These are phyloP conservation scores for Rhynchospora tenuis DNA, from an alignment of 176 grass and related monocot species.

Conservation along the genomic window DNA sequence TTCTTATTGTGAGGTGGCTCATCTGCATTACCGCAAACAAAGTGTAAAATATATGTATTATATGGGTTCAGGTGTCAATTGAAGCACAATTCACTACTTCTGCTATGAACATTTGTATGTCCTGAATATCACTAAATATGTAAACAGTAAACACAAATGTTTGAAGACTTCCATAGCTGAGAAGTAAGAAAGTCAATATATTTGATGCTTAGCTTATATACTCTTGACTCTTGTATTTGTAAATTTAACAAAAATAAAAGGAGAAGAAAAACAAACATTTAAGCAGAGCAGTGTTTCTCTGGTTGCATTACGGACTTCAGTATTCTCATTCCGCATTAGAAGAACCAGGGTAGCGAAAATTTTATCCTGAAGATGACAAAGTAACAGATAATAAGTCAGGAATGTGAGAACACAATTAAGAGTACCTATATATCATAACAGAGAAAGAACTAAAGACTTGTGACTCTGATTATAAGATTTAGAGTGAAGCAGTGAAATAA, in stretches of 20 bases:
- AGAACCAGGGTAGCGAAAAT: conserved; percentile 53
- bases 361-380: conserved; percentile 45
- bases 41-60: not conserved
- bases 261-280: conserved; percentile 48
- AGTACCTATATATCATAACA: not conserved
- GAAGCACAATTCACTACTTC: not conserved
- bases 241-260: not conserved
- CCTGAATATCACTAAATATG: not conserved
- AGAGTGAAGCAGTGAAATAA: not conserved
- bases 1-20: conserved; percentile 47
- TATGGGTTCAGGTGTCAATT: not conserved
- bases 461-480: not conserved
- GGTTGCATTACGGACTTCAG: conserved; percentile 63
- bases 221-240: not conserved
- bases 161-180: not conserved
- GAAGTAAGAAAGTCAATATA: not conserved
- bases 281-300: conserved; percentile 55
- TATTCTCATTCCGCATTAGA: conserved; percentile 59
- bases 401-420: not conserved
- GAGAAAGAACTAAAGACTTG: not conserved
- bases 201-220: not conserved
- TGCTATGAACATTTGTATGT: not conserved
- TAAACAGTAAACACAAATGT: not conserved
- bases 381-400: not conserved
- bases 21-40: conserved; percentile 47